Evolutionary conservation across 176 grass and related monocot genomes (phyloP).

Genomic region (Raddia distichophylla): DNA sequence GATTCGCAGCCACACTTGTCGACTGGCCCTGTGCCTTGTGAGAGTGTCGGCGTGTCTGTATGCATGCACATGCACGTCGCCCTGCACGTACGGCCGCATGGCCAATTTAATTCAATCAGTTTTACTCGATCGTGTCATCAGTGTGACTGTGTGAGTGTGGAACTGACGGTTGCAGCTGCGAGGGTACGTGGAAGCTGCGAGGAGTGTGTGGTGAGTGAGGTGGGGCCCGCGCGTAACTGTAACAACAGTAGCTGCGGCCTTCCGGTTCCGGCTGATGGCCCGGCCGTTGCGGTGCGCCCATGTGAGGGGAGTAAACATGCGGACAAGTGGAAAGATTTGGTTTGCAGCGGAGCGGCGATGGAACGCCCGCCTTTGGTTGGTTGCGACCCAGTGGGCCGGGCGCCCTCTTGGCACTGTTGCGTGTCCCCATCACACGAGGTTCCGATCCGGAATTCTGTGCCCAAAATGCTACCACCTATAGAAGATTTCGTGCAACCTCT

Average conservation of each 20-base stretch:
- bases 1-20: too few species aligned
- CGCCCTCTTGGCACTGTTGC: too few species aligned
- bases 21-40: too few species aligned
- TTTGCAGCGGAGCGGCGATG: neutral
- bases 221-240: constrained; percentile 39
- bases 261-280: neutral
- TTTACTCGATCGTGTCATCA: too few species aligned
- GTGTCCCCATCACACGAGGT: too few species aligned
- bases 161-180: constrained; percentile 16
- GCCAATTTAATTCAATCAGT: neutral
- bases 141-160: too few species aligned
- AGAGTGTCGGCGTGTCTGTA: constrained; percentile 29
- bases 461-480: too few species aligned
- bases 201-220: neutral
- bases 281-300: constrained; percentile 27
- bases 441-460: too few species aligned
- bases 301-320: constrained; percentile 54
- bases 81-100: constrained; percentile 9
- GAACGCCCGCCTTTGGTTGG: neutral
- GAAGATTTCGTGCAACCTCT: too few species aligned
- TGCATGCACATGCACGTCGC: neutral
- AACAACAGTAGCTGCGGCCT: constrained; percentile 23
- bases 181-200: neutral
- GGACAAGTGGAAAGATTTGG: constrained; percentile 36
- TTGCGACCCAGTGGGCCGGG: too few species aligned